Evolutionary conservation across 805 yeast genomes (phyloP).

Genomic region (Kodamaea fukazawae): DNA sequence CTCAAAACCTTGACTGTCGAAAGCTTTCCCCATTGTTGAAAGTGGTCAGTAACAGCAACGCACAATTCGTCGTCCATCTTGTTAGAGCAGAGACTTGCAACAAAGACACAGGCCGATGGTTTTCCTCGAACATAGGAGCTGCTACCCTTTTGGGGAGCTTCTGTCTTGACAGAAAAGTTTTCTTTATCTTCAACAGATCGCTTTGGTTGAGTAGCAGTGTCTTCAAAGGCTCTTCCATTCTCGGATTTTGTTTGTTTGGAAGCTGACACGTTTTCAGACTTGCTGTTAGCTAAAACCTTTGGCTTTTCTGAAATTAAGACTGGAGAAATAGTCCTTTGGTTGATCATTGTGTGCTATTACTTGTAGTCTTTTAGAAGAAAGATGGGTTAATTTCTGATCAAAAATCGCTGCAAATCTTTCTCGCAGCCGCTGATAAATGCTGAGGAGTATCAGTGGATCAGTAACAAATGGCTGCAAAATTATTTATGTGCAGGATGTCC

Average conservation of each 20-base stretch:
- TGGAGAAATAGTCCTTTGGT: constrained; percentile 1
- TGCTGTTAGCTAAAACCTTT: not conserved
- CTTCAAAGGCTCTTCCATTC: not conserved
- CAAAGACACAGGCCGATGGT: constrained; percentile 87
- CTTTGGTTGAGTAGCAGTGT: not conserved
- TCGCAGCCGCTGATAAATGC: no score
- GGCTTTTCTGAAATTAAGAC: constrained; percentile 5
- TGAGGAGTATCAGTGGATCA: no score
- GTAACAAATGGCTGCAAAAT: no score
- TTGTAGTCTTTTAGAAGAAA: no score
- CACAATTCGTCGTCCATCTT: constrained; percentile 70
- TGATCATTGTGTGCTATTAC: not conserved
- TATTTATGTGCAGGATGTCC: no score
- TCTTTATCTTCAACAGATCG: not conserved
- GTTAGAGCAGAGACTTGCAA: constrained; percentile 71
- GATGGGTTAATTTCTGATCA: no score
- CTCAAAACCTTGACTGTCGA: constrained; percentile 77
- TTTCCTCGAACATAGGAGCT: constrained; percentile 40
- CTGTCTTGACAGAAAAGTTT: not conserved
- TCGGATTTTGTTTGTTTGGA: not conserved
- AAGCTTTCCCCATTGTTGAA: constrained; percentile 67
- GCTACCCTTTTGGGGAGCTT: not conserved
- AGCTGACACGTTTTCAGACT: not conserved
- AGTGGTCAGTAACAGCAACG: constrained; percentile 64
- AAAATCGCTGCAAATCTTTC: no score